A percentile compares a stretch with the other conserved stretches of the same genome.
These are phyloP conservation scores for Boletus reticuloceps DNA, from an alignment of 768 basidiomycete species.

Conservation along the genomic window DNA sequence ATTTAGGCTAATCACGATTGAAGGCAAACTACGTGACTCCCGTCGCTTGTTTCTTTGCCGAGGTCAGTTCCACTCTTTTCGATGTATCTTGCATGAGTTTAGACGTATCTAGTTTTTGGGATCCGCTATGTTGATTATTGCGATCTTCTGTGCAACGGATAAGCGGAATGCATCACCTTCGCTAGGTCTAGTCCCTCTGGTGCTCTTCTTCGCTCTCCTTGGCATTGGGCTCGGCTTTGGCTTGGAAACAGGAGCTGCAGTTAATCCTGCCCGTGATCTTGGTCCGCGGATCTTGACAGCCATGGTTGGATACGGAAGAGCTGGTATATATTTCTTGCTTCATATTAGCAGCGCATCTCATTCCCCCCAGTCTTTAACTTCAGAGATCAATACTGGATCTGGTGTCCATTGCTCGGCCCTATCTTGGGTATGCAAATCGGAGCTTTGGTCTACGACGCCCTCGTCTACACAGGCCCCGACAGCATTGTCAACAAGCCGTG, in stretches of 20 bases:
- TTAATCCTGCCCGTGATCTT: constrained; percentile 73
- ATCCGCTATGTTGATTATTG: constrained; percentile 52
- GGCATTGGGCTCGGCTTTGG: constrained; percentile 61
- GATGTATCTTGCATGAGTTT: not conserved
- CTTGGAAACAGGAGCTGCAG: constrained; percentile 62
- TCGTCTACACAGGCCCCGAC: constrained; percentile 57
- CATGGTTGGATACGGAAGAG: constrained; percentile 67
- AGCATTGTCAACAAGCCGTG: constrained; percentile 55
- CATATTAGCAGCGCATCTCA: not conserved
- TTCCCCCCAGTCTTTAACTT: constrained; percentile 21
- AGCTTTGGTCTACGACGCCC: constrained; percentile 53
- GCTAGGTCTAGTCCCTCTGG: constrained; percentile 51
- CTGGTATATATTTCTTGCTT: constrained; percentile 36
- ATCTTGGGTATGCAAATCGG: constrained; percentile 58
- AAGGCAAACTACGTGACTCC: constrained; percentile 42
- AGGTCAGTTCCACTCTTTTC: constrained; percentile 26
- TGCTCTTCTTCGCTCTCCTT: constrained; percentile 53
- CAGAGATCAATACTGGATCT: constrained; percentile 68
- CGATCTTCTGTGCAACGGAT: constrained; percentile 53
- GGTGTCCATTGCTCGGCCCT: constrained; percentile 61
- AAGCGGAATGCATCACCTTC: constrained; percentile 48
- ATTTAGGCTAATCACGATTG: constrained; percentile 6
- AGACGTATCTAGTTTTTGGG: constrained; percentile 47
- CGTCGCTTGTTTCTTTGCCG: constrained; percentile 46
- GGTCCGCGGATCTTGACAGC: constrained; percentile 67